Percentiles rank a stretch among this genome's conserved stretches.
phyloP scores from a whole-genome alignment of 1,139 yeast species.

The Yueomyces sp. region DNA sequence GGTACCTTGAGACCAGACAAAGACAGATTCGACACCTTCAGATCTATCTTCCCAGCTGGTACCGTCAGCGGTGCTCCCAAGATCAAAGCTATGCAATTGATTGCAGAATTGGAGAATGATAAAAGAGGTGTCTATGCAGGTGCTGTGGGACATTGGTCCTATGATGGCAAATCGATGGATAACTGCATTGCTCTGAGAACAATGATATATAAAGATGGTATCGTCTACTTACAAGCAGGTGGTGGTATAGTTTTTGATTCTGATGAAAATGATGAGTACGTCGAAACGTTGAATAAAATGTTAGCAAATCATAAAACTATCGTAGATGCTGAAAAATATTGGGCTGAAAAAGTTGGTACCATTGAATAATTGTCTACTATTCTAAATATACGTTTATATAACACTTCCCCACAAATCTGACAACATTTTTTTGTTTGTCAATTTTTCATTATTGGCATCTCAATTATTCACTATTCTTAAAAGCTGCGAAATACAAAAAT shows the following conservation, averaged over 20 bases:
- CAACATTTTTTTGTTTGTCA: not conserved
- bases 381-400: too few species aligned
- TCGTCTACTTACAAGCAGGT: constrained; percentile 92
- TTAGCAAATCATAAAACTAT: constrained; percentile 82
- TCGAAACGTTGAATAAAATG: constrained; percentile 96
- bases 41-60: constrained; percentile 97
- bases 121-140: constrained; percentile 97
- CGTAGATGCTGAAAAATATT: constrained; percentile 75
- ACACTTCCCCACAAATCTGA: too few species aligned
- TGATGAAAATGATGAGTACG: constrained; percentile 88
- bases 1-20: constrained; percentile 76
- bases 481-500: too few species aligned
- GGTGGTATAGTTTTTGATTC: constrained; percentile 96
- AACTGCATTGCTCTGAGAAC: constrained; percentile 96
- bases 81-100: constrained; percentile 90
- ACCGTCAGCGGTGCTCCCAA: constrained; percentile 98
- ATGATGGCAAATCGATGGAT: constrained; percentile 85
- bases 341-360: constrained; percentile 33
- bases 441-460: not conserved
- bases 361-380: constrained; percentile 1
- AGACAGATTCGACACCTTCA: constrained; percentile 88
- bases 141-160: constrained; percentile 98
- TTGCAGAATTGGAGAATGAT: constrained; percentile 79
- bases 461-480: not conserved
- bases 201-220: constrained; percentile 85